These are phyloP conservation scores for Ogataea zsoltii DNA, from an alignment of 805 yeast species.

Conservation along the genomic window DNA sequence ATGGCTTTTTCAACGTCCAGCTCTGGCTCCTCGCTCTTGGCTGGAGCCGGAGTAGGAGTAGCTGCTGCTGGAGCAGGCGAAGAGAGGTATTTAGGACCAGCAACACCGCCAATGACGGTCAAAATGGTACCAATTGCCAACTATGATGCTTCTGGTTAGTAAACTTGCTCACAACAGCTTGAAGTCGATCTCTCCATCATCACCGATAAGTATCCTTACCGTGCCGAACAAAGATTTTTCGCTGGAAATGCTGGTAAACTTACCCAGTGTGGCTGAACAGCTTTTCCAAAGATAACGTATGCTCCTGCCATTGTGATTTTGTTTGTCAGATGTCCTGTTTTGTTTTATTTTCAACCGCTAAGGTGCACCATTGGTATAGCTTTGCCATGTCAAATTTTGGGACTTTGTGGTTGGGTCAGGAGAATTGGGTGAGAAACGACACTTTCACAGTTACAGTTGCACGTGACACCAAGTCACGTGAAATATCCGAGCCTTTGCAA, in stretches of 20 bases:
- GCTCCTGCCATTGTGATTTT: constrained; percentile 67
- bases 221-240: not conserved
- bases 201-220: constrained; percentile 4
- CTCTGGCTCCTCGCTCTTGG: constrained; percentile 25
- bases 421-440: not conserved
- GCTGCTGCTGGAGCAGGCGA: constrained; percentile 42
- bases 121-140: constrained; percentile 81
- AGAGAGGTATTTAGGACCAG: constrained; percentile 50
- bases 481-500: not conserved
- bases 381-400: constrained; percentile 6
- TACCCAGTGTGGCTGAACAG: constrained; percentile 78
- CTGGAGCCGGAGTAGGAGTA: constrained; percentile 63
- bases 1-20: constrained; percentile 35
- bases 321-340: not conserved
- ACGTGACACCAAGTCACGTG: not conserved
- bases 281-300: constrained; percentile 81
- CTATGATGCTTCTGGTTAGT: constrained; percentile 27
- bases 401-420: constrained; percentile 4
- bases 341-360: not conserved
- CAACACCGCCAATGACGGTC: constrained; percentile 57
- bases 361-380: not conserved
- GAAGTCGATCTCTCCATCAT: not conserved
- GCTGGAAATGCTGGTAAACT: constrained; percentile 23
- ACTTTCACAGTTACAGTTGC: not conserved
- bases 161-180: not conserved